A percentile compares a stretch with the other conserved stretches of the same genome.
Conservation (phyloP, 2,329 filamentous ascomycete genomes). For the Ceratocystis alfenasii region DNA sequence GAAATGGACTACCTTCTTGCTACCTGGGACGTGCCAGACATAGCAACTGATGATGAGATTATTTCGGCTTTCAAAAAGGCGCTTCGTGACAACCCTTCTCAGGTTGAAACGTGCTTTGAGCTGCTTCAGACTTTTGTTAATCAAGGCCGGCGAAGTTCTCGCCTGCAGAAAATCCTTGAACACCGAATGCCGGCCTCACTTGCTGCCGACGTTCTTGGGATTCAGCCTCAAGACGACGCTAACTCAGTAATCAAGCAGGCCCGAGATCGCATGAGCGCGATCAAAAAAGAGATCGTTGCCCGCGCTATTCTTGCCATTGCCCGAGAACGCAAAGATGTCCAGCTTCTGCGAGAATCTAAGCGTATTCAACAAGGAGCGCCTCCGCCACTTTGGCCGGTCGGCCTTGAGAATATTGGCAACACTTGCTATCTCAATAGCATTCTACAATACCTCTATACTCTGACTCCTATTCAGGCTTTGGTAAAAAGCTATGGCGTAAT, state of each 20-base stretch:
- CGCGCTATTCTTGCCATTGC: constrained; percentile 27
- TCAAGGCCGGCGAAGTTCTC: constrained; percentile 21
- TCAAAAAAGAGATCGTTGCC: constrained; percentile 23
- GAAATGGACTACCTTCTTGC: constrained; percentile 23
- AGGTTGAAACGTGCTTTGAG: constrained; percentile 24
- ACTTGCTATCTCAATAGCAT: constrained; percentile 97
- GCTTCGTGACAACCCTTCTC: constrained; percentile 24
- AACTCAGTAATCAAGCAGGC: constrained; percentile 20
- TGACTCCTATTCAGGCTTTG: constrained; percentile 68
- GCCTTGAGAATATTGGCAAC: constrained; percentile 86
- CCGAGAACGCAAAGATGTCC: constrained; percentile 25
- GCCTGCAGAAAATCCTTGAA: constrained; percentile 19
- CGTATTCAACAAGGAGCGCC: constrained; percentile 35
- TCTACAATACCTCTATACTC: constrained; percentile 86
- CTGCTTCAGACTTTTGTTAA: constrained; percentile 25
- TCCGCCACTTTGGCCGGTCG: constrained; percentile 39
- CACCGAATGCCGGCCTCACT: constrained; percentile 22
- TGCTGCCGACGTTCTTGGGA: constrained; percentile 21
- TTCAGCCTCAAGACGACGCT: constrained; percentile 13
- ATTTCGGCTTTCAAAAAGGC: constrained; percentile 24
- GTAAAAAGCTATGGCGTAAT: constrained; percentile 64
- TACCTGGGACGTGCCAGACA: constrained; percentile 23
- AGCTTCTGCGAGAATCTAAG: constrained; percentile 20
- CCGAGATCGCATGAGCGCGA: constrained; percentile 12
- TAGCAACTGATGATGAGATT: constrained; percentile 24